phyloP scores from a whole-genome alignment of 1,284 basidiomycete genomes.

The Phellopilus nigrolimitatus region DNA sequence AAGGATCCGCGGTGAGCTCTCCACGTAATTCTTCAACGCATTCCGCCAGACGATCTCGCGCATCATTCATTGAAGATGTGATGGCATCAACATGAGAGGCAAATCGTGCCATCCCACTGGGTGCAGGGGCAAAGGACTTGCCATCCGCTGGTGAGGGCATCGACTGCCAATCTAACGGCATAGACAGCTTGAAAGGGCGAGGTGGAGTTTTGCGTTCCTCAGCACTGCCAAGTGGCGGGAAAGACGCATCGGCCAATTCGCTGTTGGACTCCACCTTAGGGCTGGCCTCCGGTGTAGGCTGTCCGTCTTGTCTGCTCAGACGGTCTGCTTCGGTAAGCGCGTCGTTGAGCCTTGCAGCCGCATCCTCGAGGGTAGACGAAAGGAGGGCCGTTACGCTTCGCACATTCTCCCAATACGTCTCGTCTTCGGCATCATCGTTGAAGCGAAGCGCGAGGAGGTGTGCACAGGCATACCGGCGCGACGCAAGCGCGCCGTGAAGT shows the following conservation, averaged over 20 bases:
- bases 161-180: slow-evolving; percentile 12
- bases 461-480: slow-evolving; percentile 70
- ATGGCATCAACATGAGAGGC: slow-evolving; percentile 68
- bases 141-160: slow-evolving; percentile 28
- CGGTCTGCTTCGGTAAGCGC: slow-evolving; percentile 56
- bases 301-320: slow-evolving; percentile 42
- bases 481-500: slow-evolving; percentile 56
- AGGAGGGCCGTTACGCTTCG: slow-evolving; percentile 65
- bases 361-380: slow-evolving; percentile 59
- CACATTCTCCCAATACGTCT: slow-evolving; percentile 75
- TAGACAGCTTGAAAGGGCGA: slow-evolving; percentile 9
- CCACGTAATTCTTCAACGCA: slow-evolving; percentile 51
- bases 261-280: not conserved
- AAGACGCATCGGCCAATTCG: slow-evolving; percentile 1
- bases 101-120: slow-evolving; percentile 59
- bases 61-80: slow-evolving; percentile 59
- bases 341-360: slow-evolving; percentile 51
- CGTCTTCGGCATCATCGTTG: slow-evolving; percentile 52
- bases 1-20: slow-evolving; percentile 22
- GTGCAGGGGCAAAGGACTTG: slow-evolving; percentile 64
- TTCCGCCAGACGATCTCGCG: slow-evolving; percentile 53
- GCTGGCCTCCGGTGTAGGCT: slow-evolving; percentile 37
- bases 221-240: not conserved
- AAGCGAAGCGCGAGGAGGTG: slow-evolving; percentile 74
- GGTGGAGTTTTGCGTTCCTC: slow-evolving; percentile 18